Evolutionary conservation across 768 basidiomycete species (phyloP).

Genomic region (Tremella fuciformis): DNA sequence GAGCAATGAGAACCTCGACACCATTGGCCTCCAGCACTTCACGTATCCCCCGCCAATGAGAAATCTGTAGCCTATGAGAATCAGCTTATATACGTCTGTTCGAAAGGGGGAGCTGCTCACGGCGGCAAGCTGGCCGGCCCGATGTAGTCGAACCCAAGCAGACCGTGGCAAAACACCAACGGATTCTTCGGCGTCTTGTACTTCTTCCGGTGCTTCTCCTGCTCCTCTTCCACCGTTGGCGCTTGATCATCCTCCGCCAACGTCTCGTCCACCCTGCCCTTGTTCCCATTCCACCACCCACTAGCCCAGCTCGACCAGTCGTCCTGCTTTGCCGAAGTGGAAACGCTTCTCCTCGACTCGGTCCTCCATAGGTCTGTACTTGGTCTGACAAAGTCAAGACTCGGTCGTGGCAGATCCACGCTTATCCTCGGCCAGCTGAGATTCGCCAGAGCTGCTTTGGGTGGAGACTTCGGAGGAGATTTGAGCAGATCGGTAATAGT

Average conservation of each 20-base stretch:
- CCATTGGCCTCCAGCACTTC: constrained; percentile 87
- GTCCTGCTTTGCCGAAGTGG: constrained; percentile 21
- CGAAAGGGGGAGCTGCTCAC: constrained; percentile 15
- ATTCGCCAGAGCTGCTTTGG: background rate
- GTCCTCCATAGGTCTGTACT: constrained; percentile 5
- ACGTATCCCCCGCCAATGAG: constrained; percentile 95
- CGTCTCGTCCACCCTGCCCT: constrained; percentile 56
- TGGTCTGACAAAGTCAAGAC: background rate
- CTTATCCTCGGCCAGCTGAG: background rate
- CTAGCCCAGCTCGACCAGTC: constrained; percentile 38
- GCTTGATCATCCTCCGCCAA: constrained; percentile 60
- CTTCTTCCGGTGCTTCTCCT: constrained; percentile 58
- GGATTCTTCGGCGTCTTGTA: constrained; percentile 78
- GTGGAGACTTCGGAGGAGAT: background rate
- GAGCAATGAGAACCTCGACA: constrained; percentile 83
- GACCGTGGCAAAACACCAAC: constrained; percentile 90
- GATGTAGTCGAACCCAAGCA: constrained; percentile 58
- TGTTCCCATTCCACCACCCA: constrained; percentile 53
- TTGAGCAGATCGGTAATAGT: constrained; percentile 37
- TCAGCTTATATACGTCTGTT: background rate
- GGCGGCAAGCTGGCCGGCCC: constrained; percentile 47
- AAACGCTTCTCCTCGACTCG: constrained; percentile 21
- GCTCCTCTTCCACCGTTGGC: constrained; percentile 57
- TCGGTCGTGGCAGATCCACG: background rate
- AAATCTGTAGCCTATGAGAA: constrained; percentile 71